Evolutionary conservation across 169 alveolate species (phyloP).

Genomic region (Eimeria sp.): DNA sequence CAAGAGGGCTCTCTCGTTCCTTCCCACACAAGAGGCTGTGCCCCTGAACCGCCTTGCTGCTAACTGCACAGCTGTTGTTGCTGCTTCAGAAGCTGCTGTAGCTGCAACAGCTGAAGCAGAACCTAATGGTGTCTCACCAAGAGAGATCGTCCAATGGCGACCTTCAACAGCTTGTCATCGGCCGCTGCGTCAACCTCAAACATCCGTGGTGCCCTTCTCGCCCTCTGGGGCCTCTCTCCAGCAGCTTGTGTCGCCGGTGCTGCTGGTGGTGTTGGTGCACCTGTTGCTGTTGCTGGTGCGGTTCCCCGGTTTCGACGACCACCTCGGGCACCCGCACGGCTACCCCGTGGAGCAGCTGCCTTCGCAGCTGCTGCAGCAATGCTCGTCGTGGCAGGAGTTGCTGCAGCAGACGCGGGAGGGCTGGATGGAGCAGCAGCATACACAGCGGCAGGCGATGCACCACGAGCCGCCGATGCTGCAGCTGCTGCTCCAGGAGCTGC

Average conservation of each 20-base stretch:
- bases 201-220: constrained; percentile 75
- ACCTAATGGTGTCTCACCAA: constrained; percentile 82
- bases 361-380: constrained; percentile 15
- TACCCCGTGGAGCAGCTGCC: constrained; percentile 30
- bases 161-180: constrained; percentile 80
- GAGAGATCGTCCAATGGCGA: constrained; percentile 89
- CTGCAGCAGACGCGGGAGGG: constrained; percentile 14
- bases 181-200: constrained; percentile 73
- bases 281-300: constrained; percentile 35
- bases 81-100: not conserved
- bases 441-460: constrained; percentile 12
- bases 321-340: constrained; percentile 15
- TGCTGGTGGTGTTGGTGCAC: not conserved
- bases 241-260: constrained; percentile 36
- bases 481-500: not conserved
- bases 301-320: constrained; percentile 37
- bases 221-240: constrained; percentile 79
- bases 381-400: constrained; percentile 16
- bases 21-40: no score
- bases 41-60: not conserved
- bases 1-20: not conserved
- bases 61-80: not conserved
- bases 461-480: not conserved
- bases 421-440: not conserved
- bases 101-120: not conserved